Evolutionary conservation across 2,329 filamentous ascomycete genomes (phyloP).

Genomic region (Grosmannia clavigera): DNA sequence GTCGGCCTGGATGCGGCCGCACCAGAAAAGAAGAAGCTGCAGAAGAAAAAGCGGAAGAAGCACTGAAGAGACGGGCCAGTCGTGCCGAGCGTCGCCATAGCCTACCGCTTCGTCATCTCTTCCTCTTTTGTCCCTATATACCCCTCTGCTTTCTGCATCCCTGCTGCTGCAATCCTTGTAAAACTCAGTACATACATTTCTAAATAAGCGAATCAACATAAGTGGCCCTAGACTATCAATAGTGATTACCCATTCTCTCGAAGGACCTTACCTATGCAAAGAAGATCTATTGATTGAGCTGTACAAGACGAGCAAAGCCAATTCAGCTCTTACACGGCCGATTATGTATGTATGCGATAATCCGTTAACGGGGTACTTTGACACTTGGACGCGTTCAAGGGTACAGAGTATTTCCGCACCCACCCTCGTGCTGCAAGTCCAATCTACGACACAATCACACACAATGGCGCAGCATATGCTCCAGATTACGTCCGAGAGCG

Average conservation of each 20-base stretch:
- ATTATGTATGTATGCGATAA: not conserved
- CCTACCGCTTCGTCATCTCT: not conserved
- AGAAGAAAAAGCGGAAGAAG: slow-evolving; percentile 26
- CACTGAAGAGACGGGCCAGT: slow-evolving; percentile 8
- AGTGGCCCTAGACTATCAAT: no score
- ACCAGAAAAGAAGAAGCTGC: slow-evolving; percentile 16
- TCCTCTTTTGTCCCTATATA: not conserved
- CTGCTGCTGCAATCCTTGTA: no score
- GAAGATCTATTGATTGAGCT: no score
- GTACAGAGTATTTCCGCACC: not conserved
- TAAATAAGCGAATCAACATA: not conserved
- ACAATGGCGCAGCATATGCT: slow-evolving; percentile 32
- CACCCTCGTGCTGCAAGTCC: not conserved
- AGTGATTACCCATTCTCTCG: no score
- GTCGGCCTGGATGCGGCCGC: slow-evolving; percentile 19
- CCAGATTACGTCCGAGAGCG: slow-evolving; percentile 19
- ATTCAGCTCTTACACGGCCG: no score
- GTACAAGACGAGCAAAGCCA: no score
- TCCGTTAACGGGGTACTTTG: not conserved
- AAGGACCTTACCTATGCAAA: no score
- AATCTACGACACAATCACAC: slow-evolving; percentile 1
- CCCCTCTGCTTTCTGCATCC: not conserved
- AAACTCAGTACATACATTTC: not conserved
- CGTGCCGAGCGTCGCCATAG: not conserved
- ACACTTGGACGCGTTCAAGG: not conserved